Percentiles rank a stretch among this genome's conserved stretches.
phyloP scores from a whole-genome alignment of 345 rosid genomes.

The Jatropha curcas region DNA sequence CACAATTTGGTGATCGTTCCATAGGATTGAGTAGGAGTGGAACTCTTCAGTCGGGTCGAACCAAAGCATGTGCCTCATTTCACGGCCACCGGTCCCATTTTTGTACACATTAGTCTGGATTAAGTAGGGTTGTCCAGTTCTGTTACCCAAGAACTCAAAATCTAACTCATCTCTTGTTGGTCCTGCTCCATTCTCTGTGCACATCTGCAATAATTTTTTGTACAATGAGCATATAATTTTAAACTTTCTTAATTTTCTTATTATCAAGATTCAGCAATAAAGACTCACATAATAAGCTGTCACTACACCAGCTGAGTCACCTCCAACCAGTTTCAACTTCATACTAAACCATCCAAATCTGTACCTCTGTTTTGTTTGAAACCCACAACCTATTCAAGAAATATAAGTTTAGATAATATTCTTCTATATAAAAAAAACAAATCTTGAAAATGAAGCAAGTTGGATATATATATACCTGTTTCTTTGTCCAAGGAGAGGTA shows the following conservation, averaged over 20 bases:
- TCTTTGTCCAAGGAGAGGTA: slow-evolving; percentile 84
- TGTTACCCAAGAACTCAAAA: slow-evolving; percentile 92
- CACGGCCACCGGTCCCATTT: slow-evolving; percentile 83
- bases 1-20: slow-evolving; percentile 80
- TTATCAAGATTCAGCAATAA: neutral
- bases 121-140: slow-evolving; percentile 82
- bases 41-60: slow-evolving; percentile 89
- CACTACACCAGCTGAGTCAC: slow-evolving; percentile 97
- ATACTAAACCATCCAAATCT: slow-evolving; percentile 98
- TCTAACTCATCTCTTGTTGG: slow-evolving; percentile 94
- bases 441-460: slow-evolving; percentile 2
- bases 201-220: slow-evolving; percentile 56
- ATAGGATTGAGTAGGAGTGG: slow-evolving; percentile 75
- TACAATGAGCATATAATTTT: neutral
- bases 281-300: slow-evolving; percentile 84
- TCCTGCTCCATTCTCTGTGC: slow-evolving; percentile 89
- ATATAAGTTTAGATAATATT: neutral
- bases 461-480: slow-evolving; percentile 55
- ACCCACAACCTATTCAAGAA: slow-evolving; percentile 72
- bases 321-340: slow-evolving; percentile 92
- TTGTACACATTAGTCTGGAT: slow-evolving; percentile 91
- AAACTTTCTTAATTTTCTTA: neutral
- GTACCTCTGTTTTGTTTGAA: slow-evolving; percentile 87
- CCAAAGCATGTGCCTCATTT: slow-evolving; percentile 95
- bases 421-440: neutral